A percentile compares a stretch with the other conserved stretches of the same genome.
Evolutionary conservation across 805 yeast species (phyloP).

Genomic region (Candida sakaeoensis): DNA sequence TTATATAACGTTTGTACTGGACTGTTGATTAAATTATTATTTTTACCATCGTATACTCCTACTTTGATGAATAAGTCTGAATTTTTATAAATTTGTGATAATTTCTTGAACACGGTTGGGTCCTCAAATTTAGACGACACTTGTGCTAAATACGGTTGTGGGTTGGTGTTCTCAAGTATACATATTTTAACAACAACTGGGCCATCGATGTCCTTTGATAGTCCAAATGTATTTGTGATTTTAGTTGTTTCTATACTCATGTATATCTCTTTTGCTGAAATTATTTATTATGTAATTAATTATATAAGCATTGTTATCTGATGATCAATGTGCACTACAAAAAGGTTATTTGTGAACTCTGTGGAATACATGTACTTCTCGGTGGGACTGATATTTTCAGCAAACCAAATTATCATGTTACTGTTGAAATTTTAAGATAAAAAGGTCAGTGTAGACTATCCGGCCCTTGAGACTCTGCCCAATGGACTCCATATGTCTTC

Average conservation of each 20-base stretch:
- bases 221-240: conserved; percentile 31
- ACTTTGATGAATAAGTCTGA: conserved; percentile 34
- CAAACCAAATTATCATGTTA: too few species aligned
- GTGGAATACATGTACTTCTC: too few species aligned
- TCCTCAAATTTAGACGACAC: conserved; percentile 33
- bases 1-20: conserved; percentile 36
- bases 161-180: conserved; percentile 18
- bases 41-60: conserved; percentile 29
- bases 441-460: too few species aligned
- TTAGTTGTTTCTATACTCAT: conserved; percentile 10
- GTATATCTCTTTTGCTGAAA: neutral
- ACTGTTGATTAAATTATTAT: conserved; percentile 23
- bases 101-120: conserved; percentile 31
- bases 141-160: conserved; percentile 15
- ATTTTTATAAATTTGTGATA: conserved; percentile 27
- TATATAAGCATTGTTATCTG: too few species aligned
- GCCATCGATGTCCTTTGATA: conserved; percentile 32
- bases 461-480: too few species aligned
- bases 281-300: neutral
- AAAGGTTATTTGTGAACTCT: too few species aligned
- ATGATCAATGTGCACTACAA: too few species aligned
- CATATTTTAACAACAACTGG: conserved; percentile 34
- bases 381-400: too few species aligned
- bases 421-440: too few species aligned
- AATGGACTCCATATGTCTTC: too few species aligned